Conservation (phyloP, 208 protist species). For the Acanthamoeba lenticulata region DNA sequence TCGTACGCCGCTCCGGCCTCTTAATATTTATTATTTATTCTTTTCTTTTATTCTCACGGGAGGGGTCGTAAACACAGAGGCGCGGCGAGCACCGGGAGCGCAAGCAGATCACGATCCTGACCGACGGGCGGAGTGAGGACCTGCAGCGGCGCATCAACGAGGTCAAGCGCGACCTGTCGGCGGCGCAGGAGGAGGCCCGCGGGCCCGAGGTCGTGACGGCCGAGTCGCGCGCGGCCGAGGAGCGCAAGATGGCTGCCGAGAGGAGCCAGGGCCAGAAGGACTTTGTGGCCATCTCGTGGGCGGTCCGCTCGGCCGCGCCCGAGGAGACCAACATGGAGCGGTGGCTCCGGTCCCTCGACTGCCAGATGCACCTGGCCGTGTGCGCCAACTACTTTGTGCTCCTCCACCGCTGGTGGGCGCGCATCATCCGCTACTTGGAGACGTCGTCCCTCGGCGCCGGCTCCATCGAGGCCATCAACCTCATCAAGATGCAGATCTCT, state of each 20-base stretch:
- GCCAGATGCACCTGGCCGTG: slow-evolving; percentile 26
- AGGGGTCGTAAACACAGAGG: background rate
- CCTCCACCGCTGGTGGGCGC: slow-evolving; percentile 36
- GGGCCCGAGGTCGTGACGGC: background rate
- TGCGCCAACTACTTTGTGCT: slow-evolving; percentile 12
- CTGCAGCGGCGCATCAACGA: slow-evolving; percentile 13
- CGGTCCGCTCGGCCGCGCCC: slow-evolving; percentile 1
- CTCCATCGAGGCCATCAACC: slow-evolving; percentile 55
- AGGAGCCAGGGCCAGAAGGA: slow-evolving; percentile 31
- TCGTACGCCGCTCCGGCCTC: background rate
- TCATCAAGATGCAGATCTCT: slow-evolving; percentile 48
- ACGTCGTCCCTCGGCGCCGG: slow-evolving; percentile 19
- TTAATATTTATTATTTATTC: background rate
- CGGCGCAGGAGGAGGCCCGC: slow-evolving; percentile 10
- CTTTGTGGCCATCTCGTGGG: background rate
- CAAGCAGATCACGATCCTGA: slow-evolving; percentile 50
- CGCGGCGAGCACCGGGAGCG: background rate
- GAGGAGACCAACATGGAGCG: slow-evolving; percentile 47
- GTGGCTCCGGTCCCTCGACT: slow-evolving; percentile 32
- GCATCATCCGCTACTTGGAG: slow-evolving; percentile 58
- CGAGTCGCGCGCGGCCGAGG: background rate
- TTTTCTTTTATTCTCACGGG: too few species aligned
- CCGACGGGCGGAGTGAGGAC: slow-evolving; percentile 46
- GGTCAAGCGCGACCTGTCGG: slow-evolving; percentile 6
- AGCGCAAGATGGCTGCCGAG: background rate